Conservation (phyloP, 2,329 filamentous ascomycete species). For the Elsinoe fawcettii region DNA sequence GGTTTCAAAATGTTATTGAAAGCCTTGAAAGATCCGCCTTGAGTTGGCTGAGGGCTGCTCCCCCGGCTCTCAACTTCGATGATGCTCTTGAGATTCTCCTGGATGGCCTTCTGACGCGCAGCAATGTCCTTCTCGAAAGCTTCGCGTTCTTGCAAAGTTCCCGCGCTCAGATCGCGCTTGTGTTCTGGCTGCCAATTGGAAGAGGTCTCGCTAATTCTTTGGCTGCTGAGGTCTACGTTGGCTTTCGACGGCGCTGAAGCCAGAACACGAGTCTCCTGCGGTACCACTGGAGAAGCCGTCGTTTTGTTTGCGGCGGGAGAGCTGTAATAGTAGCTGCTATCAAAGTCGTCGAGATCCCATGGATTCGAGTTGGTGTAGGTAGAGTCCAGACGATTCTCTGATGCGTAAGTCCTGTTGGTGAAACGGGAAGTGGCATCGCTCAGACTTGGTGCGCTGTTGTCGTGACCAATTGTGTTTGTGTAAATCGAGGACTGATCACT, state of each 20-base stretch:
- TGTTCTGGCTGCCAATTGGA: slow-evolving; percentile 29
- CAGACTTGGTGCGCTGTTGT: slow-evolving; percentile 13
- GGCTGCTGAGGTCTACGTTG: slow-evolving; percentile 5
- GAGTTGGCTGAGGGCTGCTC: slow-evolving; percentile 31
- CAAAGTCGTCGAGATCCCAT: slow-evolving; percentile 47
- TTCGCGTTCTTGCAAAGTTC: slow-evolving; percentile 51
- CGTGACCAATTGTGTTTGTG: slow-evolving; percentile 14
- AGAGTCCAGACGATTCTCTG: slow-evolving; percentile 38
- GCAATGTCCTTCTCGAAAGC: slow-evolving; percentile 69
- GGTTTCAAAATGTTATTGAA: slow-evolving; percentile 53
- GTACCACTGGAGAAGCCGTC: slow-evolving; percentile 27
- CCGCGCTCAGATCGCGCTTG: slow-evolving; percentile 42
- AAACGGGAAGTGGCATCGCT: slow-evolving; percentile 10
- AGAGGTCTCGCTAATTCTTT: slow-evolving; percentile 10
- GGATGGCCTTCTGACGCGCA: slow-evolving; percentile 60
- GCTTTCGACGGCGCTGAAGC: slow-evolving; percentile 16
- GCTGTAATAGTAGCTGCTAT: slow-evolving; percentile 31
- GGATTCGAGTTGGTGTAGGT: slow-evolving; percentile 47
- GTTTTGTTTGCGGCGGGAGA: slow-evolving; percentile 32
- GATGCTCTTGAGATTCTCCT: slow-evolving; percentile 64
- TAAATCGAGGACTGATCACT: slow-evolving; percentile 79
- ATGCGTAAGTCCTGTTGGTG: slow-evolving; percentile 15
- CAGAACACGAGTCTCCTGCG: slow-evolving; percentile 9
- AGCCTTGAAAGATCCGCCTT: slow-evolving; percentile 43
- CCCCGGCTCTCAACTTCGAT: slow-evolving; percentile 51